A percentile compares a stretch with the other conserved stretches of the same genome.
Conservation (phyloP, 2,329 filamentous ascomycete species). For the Falciphora oryzae region DNA sequence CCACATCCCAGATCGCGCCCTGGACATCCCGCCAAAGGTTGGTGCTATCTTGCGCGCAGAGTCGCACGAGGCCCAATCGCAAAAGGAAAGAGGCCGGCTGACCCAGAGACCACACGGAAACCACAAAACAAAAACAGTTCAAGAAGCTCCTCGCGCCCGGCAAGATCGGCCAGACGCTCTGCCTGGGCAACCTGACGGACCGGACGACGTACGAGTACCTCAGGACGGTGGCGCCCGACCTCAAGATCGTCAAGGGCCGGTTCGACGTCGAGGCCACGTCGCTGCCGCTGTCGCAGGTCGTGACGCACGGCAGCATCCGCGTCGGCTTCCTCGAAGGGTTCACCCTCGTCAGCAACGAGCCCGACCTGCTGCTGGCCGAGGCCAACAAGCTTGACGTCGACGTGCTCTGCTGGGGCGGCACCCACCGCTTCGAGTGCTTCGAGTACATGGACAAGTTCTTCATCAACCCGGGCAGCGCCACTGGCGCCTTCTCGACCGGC, state of each 20-base stretch:
- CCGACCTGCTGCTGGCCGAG: slow-evolving; percentile 61
- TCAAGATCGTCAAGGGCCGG: slow-evolving; percentile 63
- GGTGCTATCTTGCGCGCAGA: slow-evolving; percentile 10
- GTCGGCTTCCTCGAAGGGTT: slow-evolving; percentile 65
- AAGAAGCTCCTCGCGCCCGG: slow-evolving; percentile 79
- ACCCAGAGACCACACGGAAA: background rate
- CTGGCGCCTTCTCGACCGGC: slow-evolving; percentile 54
- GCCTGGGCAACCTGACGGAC: slow-evolving; percentile 75
- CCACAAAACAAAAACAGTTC: slow-evolving; percentile 49
- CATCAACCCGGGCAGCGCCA: slow-evolving; percentile 62
- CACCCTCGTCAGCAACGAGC: slow-evolving; percentile 61
- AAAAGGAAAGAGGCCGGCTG: background rate
- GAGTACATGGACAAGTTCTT: slow-evolving; percentile 73
- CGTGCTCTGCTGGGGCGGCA: slow-evolving; percentile 63
- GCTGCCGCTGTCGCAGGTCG: slow-evolving; percentile 59
- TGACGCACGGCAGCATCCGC: slow-evolving; percentile 59
- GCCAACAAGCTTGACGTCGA: slow-evolving; percentile 64
- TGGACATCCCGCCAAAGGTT: slow-evolving; percentile 89
- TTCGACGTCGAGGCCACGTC: slow-evolving; percentile 63
- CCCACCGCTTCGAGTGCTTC: slow-evolving; percentile 63
- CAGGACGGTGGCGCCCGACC: slow-evolving; percentile 65
- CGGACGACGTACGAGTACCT: slow-evolving; percentile 76
- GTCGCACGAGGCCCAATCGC: background rate
- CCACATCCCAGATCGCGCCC: slow-evolving; percentile 86
- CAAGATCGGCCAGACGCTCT: slow-evolving; percentile 77